phyloP scores from a whole-genome alignment of 192 early-diverging fungal species.

The Coemansia sp. region DNA sequence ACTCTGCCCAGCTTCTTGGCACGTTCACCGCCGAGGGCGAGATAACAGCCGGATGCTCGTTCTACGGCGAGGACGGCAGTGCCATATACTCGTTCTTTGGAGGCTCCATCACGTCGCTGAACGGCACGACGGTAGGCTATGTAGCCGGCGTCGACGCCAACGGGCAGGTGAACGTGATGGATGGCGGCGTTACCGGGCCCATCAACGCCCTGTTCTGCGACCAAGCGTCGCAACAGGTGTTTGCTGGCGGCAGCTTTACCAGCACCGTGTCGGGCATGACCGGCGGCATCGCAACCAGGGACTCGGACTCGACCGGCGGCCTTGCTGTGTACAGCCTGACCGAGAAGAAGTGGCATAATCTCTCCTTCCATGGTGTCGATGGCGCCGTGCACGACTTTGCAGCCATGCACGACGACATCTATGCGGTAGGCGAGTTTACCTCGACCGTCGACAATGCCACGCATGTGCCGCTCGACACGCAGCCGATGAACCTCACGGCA shows the following conservation, averaged over 20 bases:
- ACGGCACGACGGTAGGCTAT: constrained; percentile 24
- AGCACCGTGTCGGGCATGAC: constrained; percentile 21
- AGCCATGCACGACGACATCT: constrained; percentile 51
- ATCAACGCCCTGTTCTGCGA: constrained; percentile 50
- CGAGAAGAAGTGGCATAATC: constrained; percentile 45
- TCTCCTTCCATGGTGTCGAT: constrained; percentile 68
- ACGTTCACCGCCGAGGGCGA: constrained; percentile 22
- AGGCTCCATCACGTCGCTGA: constrained; percentile 35
- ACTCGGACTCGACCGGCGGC: constrained; percentile 26
- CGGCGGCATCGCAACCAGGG: constrained; percentile 21
- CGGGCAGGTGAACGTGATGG: constrained; percentile 32
- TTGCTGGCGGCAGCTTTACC: constrained; percentile 52
- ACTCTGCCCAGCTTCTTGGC: constrained; percentile 23
- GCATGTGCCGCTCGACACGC: constrained; percentile 42
- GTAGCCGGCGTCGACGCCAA: constrained; percentile 26
- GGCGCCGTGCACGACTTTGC: constrained; percentile 62
- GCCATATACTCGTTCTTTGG: constrained; percentile 35
- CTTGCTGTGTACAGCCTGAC: constrained; percentile 30
- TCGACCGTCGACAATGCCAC: constrained; percentile 61
- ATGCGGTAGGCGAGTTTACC: constrained; percentile 68
- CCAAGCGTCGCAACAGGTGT: constrained; percentile 31
- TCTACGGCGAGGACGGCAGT: constrained; percentile 32
- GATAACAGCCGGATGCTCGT: constrained; percentile 29
- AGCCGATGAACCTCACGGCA: constrained; percentile 51
- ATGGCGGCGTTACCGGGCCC: constrained; percentile 39